Evolutionary conservation across 148 eudicot genomes (phyloP).

Genomic region (Simmondsia chinensis): DNA sequence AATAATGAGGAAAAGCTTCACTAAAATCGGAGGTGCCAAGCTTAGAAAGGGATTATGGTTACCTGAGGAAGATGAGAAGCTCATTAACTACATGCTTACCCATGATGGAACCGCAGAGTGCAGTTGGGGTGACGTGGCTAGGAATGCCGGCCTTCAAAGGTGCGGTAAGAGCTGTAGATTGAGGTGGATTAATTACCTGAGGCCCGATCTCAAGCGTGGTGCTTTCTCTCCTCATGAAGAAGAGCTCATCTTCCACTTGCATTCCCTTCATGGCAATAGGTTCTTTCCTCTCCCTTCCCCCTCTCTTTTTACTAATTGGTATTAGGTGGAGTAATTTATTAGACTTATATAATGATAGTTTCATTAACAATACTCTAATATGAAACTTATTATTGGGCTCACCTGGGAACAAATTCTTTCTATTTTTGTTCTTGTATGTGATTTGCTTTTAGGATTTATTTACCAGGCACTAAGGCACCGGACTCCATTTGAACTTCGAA

Average conservation of each 20-base stretch:
- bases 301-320: neutral
- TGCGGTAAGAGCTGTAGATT: constrained; percentile 63
- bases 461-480: too few species aligned
- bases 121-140: constrained; percentile 61
- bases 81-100: constrained; percentile 48
- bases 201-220: constrained; percentile 61
- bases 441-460: too few species aligned
- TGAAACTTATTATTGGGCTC: too few species aligned
- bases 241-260: constrained; percentile 50
- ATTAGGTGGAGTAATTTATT: too few species aligned
- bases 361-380: too few species aligned
- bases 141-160: constrained; percentile 53
- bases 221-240: constrained; percentile 59
- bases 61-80: constrained; percentile 62
- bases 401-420: too few species aligned
- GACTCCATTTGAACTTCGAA: too few species aligned
- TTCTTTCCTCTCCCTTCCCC: constrained; percentile 7
- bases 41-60: constrained; percentile 62
- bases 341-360: too few species aligned
- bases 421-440: too few species aligned
- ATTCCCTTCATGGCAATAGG: constrained; percentile 55
- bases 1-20: too few species aligned
- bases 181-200: constrained; percentile 55
- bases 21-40: constrained; percentile 11
- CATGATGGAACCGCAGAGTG: constrained; percentile 55